A percentile compares a stretch with the other conserved stretches of the same genome.
Conservation (phyloP, 2,329 filamentous ascomycete species). For the Colletotrichum incanum region DNA sequence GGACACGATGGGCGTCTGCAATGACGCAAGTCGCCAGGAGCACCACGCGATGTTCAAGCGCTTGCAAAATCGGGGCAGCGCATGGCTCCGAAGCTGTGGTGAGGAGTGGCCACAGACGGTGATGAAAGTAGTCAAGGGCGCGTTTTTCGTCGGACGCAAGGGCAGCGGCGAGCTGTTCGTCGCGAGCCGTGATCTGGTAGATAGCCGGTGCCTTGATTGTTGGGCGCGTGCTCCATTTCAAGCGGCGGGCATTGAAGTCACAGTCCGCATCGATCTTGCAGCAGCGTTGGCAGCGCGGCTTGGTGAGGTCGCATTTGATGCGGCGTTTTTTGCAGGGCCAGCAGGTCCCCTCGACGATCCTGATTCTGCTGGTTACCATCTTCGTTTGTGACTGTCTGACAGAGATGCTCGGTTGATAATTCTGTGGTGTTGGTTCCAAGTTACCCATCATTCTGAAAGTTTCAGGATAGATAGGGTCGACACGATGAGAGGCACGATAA, state of each 20-base stretch:
- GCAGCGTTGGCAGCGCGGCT: conserved; percentile 53
- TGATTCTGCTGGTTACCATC: conserved; percentile 25
- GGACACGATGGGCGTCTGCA: conserved; percentile 51
- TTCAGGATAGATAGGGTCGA: background rate
- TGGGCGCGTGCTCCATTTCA: conserved; percentile 60
- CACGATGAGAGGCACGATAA: no score
- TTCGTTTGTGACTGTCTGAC: background rate
- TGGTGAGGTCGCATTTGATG: conserved; percentile 55
- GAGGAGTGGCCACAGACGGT: conserved; percentile 52
- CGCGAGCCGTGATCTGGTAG: conserved; percentile 48
- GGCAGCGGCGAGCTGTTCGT: conserved; percentile 44
- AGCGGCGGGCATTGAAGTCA: conserved; percentile 55
- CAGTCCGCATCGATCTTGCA: conserved; percentile 40
- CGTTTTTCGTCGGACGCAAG: conserved; percentile 50
- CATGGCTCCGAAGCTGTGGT: conserved; percentile 50
- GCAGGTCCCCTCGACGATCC: conserved; percentile 54
- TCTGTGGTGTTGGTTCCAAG: background rate
- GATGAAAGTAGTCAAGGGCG: conserved; percentile 53
- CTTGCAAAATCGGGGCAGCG: conserved; percentile 50
- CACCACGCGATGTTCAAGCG: conserved; percentile 53
- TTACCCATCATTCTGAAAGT: background rate
- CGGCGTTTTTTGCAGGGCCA: conserved; percentile 55
- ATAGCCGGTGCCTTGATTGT: conserved; percentile 51
- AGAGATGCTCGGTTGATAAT: background rate
- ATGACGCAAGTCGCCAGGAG: conserved; percentile 52